Evolutionary conservation across 345 rosid species (phyloP).

Genomic region (Populus simonii): DNA sequence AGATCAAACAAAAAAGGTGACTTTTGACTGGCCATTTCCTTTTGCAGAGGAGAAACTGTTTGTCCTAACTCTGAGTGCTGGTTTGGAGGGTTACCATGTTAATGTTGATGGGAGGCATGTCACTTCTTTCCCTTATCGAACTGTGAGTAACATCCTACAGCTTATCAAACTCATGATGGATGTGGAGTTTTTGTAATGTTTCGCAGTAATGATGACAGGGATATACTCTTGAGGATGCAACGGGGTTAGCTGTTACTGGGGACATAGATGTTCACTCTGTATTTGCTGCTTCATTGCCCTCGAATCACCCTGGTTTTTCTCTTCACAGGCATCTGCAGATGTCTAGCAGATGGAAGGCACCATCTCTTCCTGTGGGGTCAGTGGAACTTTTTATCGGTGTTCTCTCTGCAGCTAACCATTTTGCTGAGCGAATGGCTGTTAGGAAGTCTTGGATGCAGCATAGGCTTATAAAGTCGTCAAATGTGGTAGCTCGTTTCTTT

Average conservation of each 20-base stretch:
- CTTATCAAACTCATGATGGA: slow-evolving; percentile 6
- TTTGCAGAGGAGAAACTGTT: slow-evolving; percentile 73
- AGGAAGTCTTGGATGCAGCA: slow-evolving; percentile 98
- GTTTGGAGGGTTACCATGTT: slow-evolving; percentile 90
- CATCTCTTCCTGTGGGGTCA: slow-evolving; percentile 51
- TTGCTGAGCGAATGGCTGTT: slow-evolving; percentile 92
- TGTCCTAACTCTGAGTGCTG: slow-evolving; percentile 82
- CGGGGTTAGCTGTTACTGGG: slow-evolving; percentile 72
- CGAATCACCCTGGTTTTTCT: slow-evolving; percentile 78
- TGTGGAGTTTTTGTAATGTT: slow-evolving; percentile 21
- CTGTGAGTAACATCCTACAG: slow-evolving; percentile 53
- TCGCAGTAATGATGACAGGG: slow-evolving; percentile 50
- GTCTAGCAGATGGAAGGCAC: slow-evolving; percentile 78
- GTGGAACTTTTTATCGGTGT: slow-evolving; percentile 80
- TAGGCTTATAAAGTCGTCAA: slow-evolving; percentile 67
- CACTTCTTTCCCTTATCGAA: slow-evolving; percentile 85
- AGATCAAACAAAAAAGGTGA: slow-evolving; percentile 62
- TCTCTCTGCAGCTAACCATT: slow-evolving; percentile 95
- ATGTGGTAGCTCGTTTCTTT: slow-evolving; percentile 89
- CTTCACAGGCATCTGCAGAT: slow-evolving; percentile 80
- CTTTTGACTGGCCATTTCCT: slow-evolving; percentile 90
- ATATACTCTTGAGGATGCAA: slow-evolving; percentile 93
- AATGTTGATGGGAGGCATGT: slow-evolving; percentile 87
- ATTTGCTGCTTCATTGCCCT: slow-evolving; percentile 83
- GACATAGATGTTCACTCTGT: slow-evolving; percentile 76